These are phyloP conservation scores for Stentor roeselii DNA, from an alignment of 73 alveolate genomes.

Conservation along the genomic window DNA sequence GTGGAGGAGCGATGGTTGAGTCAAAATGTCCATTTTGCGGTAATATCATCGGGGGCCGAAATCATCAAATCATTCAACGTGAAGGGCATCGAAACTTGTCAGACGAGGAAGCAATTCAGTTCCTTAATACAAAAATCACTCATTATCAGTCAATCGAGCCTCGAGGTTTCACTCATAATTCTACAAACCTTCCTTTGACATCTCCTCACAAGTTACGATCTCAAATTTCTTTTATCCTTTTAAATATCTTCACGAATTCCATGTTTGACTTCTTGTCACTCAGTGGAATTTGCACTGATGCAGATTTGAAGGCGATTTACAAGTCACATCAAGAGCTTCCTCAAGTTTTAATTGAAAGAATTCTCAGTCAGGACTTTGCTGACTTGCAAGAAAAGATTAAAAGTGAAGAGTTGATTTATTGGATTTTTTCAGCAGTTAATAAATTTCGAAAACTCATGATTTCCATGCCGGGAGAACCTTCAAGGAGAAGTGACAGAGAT, in stretches of 20 bases:
- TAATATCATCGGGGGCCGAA: not conserved
- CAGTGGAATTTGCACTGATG: not conserved
- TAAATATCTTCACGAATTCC: not conserved
- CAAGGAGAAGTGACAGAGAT: not conserved
- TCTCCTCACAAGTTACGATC: not conserved
- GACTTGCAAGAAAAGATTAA: not conserved
- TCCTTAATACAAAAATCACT: not conserved
- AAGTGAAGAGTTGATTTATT: not conserved
- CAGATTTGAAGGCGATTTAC: not conserved
- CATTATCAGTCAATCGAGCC: not conserved
- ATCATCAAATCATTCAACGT: not conserved
- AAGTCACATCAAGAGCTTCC: not conserved
- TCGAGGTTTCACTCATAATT: not conserved
- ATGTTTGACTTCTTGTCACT: not conserved
- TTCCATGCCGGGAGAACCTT: not conserved
- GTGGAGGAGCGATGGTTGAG: not conserved
- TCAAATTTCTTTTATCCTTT: not conserved
- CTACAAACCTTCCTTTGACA: not conserved
- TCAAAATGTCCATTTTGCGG: slow-evolving; percentile 6
- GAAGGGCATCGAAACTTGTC: slow-evolving; percentile 20
- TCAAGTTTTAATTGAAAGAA: not conserved
- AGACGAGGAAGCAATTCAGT: not conserved
- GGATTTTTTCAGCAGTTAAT: not conserved
- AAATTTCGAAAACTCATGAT: not conserved
- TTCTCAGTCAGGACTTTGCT: not conserved